Evolutionary conservation across 768 basidiomycete species (phyloP), one percentile per base, ranked within the genome.

Genomic region (Tremella mesenterica): DNA sequence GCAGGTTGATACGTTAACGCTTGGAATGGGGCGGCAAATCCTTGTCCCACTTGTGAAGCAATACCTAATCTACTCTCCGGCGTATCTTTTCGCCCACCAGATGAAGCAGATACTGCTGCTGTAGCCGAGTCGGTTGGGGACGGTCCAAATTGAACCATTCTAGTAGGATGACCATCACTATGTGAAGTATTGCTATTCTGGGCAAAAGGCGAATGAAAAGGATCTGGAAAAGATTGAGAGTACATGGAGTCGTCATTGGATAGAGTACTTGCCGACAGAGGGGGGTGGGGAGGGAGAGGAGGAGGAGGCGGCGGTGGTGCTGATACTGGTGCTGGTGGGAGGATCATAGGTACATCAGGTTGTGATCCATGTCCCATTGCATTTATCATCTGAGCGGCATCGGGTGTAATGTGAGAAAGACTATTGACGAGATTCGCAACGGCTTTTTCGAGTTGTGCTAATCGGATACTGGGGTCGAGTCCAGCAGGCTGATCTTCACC

Each of bases 11-110:
- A 52, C 2, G 44, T 38, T 14, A 59, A 30, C 14, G 60, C 45
- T 20, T 56, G 53, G 49, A 62, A 62, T 12, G 60, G 60, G 2
- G 60, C 57, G 8, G 34, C 44, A 28, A 44, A 56, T 7, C 33
- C 46, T 1, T 30, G n/a, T 3, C 57, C 57, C 9, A 31, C 48
- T 18, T 55, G 57, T 18, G 49, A 31, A 8, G 57, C 57, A 3
- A 55, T 47, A 4, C 52, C 57, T 20, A 59, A 45, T 28, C 57
- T 48, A 18, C 31, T 46, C 34, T 59, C 54, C 4, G 57, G 57
- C 13, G 56, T 48, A 8, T 44, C 43, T 25, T 51, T 44, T 21
- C 26, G 29, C 26, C 46, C 48, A 13, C 31, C 44, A 25, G 28
- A 20, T 1, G 21, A 33, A 2, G 39, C 9, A 10, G 50, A 7